Evolutionary conservation across 768 basidiomycete genomes (phyloP).

Genomic region (Agrocybe pediades): DNA sequence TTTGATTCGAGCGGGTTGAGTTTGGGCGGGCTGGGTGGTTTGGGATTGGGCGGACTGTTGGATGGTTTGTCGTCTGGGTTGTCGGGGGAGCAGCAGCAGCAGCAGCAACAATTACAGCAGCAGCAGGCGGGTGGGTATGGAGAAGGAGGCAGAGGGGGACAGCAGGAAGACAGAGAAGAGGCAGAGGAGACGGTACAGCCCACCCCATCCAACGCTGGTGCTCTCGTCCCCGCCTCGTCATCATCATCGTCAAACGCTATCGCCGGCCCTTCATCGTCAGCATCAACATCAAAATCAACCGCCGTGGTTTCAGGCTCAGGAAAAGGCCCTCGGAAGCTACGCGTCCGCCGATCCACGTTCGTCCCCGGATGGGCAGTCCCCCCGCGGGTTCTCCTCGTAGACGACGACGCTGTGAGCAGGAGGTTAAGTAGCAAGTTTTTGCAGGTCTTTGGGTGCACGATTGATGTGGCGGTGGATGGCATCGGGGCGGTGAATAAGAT

Average conservation of each 20-base stretch:
- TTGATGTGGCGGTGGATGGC: constrained; percentile 93
- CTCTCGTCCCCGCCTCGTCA: constrained; percentile 18
- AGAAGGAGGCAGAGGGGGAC: not conserved
- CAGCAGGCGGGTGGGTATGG: too few species aligned
- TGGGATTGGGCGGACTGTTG: constrained; percentile 18
- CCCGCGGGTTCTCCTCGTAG: constrained; percentile 89
- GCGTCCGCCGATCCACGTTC: constrained; percentile 76
- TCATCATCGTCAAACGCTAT: constrained; percentile 16
- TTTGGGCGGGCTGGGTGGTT: constrained; percentile 20
- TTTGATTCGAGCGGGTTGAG: constrained; percentile 45
- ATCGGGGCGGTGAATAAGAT: constrained; percentile 93
- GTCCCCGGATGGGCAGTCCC: constrained; percentile 92
- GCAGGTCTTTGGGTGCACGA: constrained; percentile 93
- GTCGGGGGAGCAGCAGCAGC: too few species aligned
- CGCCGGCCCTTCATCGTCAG: constrained; percentile 17
- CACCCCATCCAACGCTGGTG: constrained; percentile 24
- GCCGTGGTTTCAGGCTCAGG: not conserved
- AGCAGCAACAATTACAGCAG: too few species aligned
- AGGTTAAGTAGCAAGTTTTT: constrained; percentile 90
- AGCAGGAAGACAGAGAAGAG: constrained; percentile 11
- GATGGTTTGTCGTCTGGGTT: too few species aligned
- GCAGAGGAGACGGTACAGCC: constrained; percentile 43
- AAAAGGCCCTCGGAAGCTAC: constrained; percentile 50
- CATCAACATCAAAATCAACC: too few species aligned
- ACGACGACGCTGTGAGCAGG: constrained; percentile 92